A percentile compares a stretch with the other conserved stretches of the same genome.
These are phyloP conservation scores for Aristolochia californica DNA, from an alignment of 164 flowering plant species.

Conservation along the genomic window DNA sequence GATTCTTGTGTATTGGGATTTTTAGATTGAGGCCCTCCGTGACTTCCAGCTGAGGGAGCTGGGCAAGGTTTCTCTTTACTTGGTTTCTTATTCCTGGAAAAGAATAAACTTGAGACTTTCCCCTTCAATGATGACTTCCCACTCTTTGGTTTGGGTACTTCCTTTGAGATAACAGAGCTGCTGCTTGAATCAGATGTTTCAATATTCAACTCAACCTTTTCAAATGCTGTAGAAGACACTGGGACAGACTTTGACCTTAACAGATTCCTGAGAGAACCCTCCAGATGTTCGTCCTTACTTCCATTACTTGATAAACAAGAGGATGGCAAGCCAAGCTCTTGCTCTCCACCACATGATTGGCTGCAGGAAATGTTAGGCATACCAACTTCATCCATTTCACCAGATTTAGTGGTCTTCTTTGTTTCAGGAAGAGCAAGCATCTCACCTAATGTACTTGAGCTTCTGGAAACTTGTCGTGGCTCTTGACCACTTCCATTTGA, in stretches of 20 bases:
- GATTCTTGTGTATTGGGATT: conserved; percentile 15
- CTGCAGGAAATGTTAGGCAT: conserved; percentile 10
- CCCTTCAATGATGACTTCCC: conserved; percentile 58
- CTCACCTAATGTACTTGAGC: conserved; percentile 88
- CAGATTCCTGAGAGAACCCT: conserved; percentile 46
- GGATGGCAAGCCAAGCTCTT: conserved; percentile 25
- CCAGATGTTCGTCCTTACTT: conserved; percentile 20
- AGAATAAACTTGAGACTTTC: conserved; percentile 80
- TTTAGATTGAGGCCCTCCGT: conserved; percentile 14
- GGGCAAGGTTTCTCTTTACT: conserved; percentile 39
- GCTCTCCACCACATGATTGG: conserved; percentile 25
- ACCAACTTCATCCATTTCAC: conserved; percentile 21
- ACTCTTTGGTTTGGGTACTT: conserved; percentile 39
- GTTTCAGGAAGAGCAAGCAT: conserved; percentile 88
- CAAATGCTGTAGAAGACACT: conserved; percentile 45
- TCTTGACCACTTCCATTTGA: conserved; percentile 46
- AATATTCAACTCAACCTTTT: conserved; percentile 24
- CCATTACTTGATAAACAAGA: conserved; percentile 19
- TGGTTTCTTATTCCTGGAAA: conserved; percentile 59
- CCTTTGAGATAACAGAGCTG: conserved; percentile 27
- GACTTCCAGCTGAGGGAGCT: conserved; percentile 11
- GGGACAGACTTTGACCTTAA: conserved; percentile 87
- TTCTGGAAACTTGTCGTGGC: conserved; percentile 48
- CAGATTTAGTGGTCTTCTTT: conserved; percentile 28
- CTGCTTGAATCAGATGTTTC: conserved; percentile 32